These are phyloP conservation scores for Eimeria brunetti DNA, from an alignment of 169 alveolate genomes.

Conservation along the genomic window DNA sequence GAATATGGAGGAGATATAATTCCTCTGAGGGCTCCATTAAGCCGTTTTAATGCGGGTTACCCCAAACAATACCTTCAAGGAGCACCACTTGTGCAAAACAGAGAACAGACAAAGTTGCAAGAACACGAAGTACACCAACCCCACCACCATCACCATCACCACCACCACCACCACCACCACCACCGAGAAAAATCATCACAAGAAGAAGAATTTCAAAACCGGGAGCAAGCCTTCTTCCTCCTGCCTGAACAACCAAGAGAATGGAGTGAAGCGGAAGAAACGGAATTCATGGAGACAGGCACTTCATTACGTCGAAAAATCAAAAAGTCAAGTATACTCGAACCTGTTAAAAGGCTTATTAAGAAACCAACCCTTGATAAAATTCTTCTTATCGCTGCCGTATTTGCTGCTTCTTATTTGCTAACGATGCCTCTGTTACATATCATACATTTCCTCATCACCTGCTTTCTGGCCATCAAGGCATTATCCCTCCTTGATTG, in stretches of 20 bases:
- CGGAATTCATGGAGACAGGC: not conserved
- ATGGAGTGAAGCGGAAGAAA: not conserved
- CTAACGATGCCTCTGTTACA: not conserved
- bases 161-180: too few relatives aligned
- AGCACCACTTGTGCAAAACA: not conserved
- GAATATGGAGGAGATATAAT: not conserved
- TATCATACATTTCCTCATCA: not conserved
- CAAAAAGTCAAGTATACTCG: not conserved
- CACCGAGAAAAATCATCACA: too few relatives aligned
- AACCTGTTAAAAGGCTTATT: not conserved
- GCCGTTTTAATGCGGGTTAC: not conserved
- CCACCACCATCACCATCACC: too few relatives aligned
- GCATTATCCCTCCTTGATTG: not conserved
- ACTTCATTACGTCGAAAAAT: not conserved
- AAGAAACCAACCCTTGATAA: not conserved
- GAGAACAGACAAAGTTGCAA: not conserved
- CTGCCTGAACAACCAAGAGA: not conserved
- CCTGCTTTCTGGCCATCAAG: not conserved
- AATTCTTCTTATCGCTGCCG: not conserved
- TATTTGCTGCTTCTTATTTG: not conserved
- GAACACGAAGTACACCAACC: not conserved
- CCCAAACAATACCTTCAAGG: not conserved
- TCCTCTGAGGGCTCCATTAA: not conserved
- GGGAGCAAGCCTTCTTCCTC: too few relatives aligned
- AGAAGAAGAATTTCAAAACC: too few relatives aligned